Conservation (phyloP, 2,329 filamentous ascomycete species). For the Bipolaris zeicola region DNA sequence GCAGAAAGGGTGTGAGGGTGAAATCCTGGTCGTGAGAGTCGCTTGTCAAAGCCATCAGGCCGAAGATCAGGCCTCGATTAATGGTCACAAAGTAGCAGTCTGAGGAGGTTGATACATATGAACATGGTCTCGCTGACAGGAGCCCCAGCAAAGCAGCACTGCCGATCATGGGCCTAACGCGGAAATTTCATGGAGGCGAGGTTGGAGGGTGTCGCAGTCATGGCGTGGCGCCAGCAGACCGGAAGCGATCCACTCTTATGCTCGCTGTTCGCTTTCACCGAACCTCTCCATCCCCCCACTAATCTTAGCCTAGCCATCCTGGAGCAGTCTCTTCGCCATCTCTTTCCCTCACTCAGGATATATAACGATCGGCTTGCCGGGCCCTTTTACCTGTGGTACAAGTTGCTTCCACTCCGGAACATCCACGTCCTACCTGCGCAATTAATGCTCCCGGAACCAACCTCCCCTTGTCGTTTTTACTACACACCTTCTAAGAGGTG, state of each 20-base stretch:
- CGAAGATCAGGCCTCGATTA: neutral
- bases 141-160: constrained; percentile 4
- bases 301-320: constrained; percentile 16
- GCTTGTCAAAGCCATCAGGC: neutral
- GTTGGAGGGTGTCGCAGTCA: constrained; percentile 21
- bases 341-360: constrained; percentile 14
- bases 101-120: neutral
- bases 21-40: neutral
- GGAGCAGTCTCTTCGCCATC: constrained; percentile 6
- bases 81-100: neutral
- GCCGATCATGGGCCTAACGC: constrained; percentile 13
- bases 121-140: neutral
- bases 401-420: neutral
- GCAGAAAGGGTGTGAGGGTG: neutral
- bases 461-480: constrained; percentile 45
- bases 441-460: constrained; percentile 49
- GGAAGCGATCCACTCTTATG: constrained; percentile 8
- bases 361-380: constrained; percentile 15
- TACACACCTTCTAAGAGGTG: constrained; percentile 49
- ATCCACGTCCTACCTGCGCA: constrained; percentile 12
- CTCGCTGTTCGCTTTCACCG: constrained; percentile 23
- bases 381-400: constrained; percentile 1
- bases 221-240: constrained; percentile 18
- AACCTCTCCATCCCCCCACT: constrained; percentile 21
- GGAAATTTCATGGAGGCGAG: constrained; percentile 20